phyloP scores from a whole-genome alignment of 2,329 filamentous ascomycete species.

The Stenocarpella maydis region DNA sequence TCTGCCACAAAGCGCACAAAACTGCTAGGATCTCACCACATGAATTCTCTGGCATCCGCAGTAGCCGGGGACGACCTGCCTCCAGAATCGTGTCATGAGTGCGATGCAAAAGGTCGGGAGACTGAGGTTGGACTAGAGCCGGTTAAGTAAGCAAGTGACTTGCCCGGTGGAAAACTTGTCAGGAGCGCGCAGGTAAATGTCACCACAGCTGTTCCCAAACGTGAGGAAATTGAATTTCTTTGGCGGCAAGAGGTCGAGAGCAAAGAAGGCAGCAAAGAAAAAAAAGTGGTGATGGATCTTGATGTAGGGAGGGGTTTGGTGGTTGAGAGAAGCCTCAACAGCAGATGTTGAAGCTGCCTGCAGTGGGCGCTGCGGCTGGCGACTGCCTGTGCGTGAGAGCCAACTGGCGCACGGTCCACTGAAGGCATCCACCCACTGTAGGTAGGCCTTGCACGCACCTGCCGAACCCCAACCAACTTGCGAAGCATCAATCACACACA shows the following conservation, averaged over 20 bases:
- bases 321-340: neutral
- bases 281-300: neutral
- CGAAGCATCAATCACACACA: no score
- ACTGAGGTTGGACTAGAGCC: neutral
- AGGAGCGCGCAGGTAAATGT: neutral
- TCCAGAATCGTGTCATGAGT: slow-evolving; percentile 17
- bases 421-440: no score
- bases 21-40: neutral
- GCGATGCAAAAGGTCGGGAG: neutral
- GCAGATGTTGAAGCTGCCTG: neutral
- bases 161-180: neutral
- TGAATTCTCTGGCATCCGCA: neutral
- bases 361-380: no score
- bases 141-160: neutral
- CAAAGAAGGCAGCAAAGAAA: neutral
- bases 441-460: slow-evolving; percentile 2
- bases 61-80: neutral
- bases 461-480: neutral
- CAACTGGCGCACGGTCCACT: neutral
- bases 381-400: neutral
- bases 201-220: neutral
- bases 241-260: no score
- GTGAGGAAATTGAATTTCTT: neutral
- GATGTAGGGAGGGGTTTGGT: neutral
- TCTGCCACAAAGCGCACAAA: slow-evolving; percentile 21